These are phyloP conservation scores for Rauvolfia tetraphylla DNA, from an alignment of 257 asterid species.

Conservation along the genomic window DNA sequence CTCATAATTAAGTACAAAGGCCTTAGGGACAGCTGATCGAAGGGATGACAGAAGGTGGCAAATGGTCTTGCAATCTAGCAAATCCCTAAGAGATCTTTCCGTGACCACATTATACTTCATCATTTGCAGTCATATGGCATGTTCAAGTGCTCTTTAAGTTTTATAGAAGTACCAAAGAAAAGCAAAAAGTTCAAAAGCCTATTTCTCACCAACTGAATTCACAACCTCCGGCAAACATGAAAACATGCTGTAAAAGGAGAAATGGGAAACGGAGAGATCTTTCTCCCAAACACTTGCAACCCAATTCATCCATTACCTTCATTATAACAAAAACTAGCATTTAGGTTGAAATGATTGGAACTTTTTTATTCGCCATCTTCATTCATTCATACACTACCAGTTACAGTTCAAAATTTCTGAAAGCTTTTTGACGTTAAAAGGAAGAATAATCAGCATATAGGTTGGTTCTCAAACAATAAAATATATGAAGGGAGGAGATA, in stretches of 20 bases:
- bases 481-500: conserved; percentile 13
- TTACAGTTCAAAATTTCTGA: not conserved
- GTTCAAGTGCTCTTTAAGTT: not conserved
- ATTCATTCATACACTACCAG: not conserved
- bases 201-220: not conserved
- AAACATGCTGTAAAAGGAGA: not conserved
- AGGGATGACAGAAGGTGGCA: too few relatives aligned
- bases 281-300: not conserved
- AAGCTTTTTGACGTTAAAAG: not conserved
- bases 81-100: not conserved
- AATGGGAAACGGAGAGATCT: not conserved
- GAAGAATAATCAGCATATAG: not conserved
- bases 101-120: not conserved
- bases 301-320: not conserved
- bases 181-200: not conserved
- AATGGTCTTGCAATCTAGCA: not conserved
- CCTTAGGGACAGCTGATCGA: too few relatives aligned
- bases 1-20: too few relatives aligned
- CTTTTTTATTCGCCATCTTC: not conserved
- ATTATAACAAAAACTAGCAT: not conserved
- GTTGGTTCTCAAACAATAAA: too few relatives aligned
- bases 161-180: not conserved
- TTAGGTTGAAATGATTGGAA: not conserved
- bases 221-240: not conserved
- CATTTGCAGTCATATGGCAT: not conserved